A percentile compares a stretch with the other conserved stretches of the same genome.
Evolutionary conservation across 805 yeast genomes (phyloP).

Genomic region (Kodamaea laetipori): DNA sequence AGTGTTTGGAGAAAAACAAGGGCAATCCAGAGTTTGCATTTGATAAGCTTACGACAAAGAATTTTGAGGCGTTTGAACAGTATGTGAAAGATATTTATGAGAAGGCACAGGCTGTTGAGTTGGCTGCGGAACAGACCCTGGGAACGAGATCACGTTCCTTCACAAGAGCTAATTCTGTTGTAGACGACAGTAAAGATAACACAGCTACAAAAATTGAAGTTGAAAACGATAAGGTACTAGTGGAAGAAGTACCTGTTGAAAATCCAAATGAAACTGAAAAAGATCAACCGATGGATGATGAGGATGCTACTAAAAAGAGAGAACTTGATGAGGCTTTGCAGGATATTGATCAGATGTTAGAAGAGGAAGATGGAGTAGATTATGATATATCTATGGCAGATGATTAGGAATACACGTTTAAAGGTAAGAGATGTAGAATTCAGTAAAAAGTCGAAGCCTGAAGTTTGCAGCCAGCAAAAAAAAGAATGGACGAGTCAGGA

Average conservation of each 20-base stretch:
- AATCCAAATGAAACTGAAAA: background rate
- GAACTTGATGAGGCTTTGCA: slow-evolving; percentile 23
- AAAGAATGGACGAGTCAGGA: slow-evolving; percentile 68
- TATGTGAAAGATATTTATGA: slow-evolving; percentile 25
- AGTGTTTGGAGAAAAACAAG: slow-evolving; percentile 24
- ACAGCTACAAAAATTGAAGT: slow-evolving; percentile 1
- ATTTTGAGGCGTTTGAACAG: slow-evolving; percentile 33
- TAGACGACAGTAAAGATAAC: background rate
- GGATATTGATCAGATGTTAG: slow-evolving; percentile 38
- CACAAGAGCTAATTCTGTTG: slow-evolving; percentile 15
- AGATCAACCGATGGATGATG: slow-evolving; percentile 10
- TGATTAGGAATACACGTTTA: background rate
- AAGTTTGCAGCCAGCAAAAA: slow-evolving; percentile 17
- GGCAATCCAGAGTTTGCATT: slow-evolving; percentile 33
- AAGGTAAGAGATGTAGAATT: background rate
- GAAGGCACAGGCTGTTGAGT: slow-evolving; percentile 28
- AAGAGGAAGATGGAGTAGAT: slow-evolving; percentile 41
- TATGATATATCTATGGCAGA: slow-evolving; percentile 35
- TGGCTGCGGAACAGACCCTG: slow-evolving; percentile 3
- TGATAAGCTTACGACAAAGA: slow-evolving; percentile 33
- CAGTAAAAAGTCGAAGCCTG: background rate
- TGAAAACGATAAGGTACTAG: slow-evolving; percentile 3
- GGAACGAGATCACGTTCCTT: slow-evolving; percentile 6
- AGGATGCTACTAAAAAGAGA: slow-evolving; percentile 4
- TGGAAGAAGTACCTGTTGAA: background rate